Percentiles rank a stretch among this genome's conserved stretches.
Evolutionary conservation across 1,284 basidiomycete genomes (phyloP).

Genomic region (Cryptococcus jaspeensis): DNA sequence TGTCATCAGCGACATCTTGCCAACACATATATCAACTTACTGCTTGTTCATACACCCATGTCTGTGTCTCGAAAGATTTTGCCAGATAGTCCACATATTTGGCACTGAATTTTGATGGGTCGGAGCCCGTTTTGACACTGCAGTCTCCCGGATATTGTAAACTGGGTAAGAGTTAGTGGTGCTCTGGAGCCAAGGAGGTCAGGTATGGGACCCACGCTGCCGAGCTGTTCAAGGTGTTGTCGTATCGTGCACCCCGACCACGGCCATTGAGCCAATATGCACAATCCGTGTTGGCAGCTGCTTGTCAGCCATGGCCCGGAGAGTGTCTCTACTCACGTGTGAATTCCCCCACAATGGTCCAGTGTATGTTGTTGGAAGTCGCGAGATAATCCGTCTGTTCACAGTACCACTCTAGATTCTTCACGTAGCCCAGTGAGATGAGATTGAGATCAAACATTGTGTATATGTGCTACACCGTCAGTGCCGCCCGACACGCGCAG

Average conservation of each 20-base stretch:
- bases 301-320: background rate
- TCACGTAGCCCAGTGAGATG: conserved; percentile 34
- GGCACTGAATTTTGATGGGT: conserved; percentile 63
- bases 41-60: conserved; percentile 50
- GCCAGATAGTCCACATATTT: conserved; percentile 76
- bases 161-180: conserved; percentile 14
- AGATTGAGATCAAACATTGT: conserved; percentile 38
- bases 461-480: conserved; percentile 61
- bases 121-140: conserved; percentile 65
- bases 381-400: conserved; percentile 54
- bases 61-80: conserved; percentile 80
- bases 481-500: background rate
- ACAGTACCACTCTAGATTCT: conserved; percentile 59
- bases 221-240: conserved; percentile 57
- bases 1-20: conserved; percentile 1
- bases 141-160: conserved; percentile 62
- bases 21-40: conserved; percentile 14
- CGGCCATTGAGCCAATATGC: conserved; percentile 62
- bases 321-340: conserved; percentile 64
- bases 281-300: conserved; percentile 40
- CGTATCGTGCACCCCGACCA: conserved; percentile 69
- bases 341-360: conserved; percentile 85
- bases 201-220: conserved; percentile 36
- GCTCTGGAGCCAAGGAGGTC: background rate
- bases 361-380: conserved; percentile 57